Evolutionary conservation across 2,329 filamentous ascomycete genomes (phyloP).

Genomic region (Nannizziopsis arthrosporioides): DNA sequence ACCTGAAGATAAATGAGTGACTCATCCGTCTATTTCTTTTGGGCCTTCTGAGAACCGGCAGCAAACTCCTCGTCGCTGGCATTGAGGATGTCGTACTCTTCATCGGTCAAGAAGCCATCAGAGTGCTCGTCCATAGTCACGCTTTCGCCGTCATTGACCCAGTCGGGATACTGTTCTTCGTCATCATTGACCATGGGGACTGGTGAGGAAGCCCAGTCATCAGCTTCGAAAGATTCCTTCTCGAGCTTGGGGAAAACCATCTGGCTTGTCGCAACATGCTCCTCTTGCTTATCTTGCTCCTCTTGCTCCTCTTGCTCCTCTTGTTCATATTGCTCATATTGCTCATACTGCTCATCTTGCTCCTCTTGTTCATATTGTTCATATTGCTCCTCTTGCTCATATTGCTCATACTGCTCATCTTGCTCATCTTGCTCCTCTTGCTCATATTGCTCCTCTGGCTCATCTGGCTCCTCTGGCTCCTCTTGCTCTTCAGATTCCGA

Average conservation of each 20-base stretch:
- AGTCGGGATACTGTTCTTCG: slow-evolving; percentile 40
- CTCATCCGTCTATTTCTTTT: background rate
- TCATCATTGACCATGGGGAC: slow-evolving; percentile 26
- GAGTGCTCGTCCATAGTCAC: slow-evolving; percentile 47
- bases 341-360: too few species aligned
- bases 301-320: slow-evolving; percentile 7
- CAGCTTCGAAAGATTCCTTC: slow-evolving; percentile 74
- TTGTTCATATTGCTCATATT: too few species aligned
- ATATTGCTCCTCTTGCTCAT: background rate
- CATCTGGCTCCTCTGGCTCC: background rate
- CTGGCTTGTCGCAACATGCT: slow-evolving; percentile 43
- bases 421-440: too few species aligned
- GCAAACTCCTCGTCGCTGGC: slow-evolving; percentile 80
- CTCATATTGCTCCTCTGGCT: background rate
- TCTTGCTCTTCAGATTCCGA: slow-evolving; percentile 11
- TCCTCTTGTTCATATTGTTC: too few species aligned
- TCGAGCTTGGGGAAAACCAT: slow-evolving; percentile 98
- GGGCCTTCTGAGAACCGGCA: slow-evolving; percentile 32
- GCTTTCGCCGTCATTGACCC: slow-evolving; percentile 48
- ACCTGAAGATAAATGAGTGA: background rate
- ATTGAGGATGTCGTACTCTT: slow-evolving; percentile 95
- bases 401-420: too few species aligned
- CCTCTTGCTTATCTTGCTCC: slow-evolving; percentile 21
- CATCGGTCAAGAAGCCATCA: slow-evolving; percentile 75
- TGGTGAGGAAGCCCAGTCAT: slow-evolving; percentile 42